Evolutionary conservation across 2,329 filamentous ascomycete species (phyloP), one percentile per base, ranked within the genome.

Genomic region (Chalara sp.): DNA sequence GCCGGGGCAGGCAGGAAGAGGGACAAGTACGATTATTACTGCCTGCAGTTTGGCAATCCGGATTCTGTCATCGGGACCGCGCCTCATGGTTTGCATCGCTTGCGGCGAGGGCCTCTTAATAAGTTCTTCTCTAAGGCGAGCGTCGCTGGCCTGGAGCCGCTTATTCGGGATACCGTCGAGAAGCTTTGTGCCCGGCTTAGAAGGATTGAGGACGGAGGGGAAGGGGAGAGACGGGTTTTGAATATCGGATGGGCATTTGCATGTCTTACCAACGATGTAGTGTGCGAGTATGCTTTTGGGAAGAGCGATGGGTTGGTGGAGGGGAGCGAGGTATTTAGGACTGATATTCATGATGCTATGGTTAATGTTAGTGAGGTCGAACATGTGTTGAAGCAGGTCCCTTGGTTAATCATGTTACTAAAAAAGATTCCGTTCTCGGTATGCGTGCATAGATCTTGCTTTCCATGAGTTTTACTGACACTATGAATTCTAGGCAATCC

Each of bases 241-340:
- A 46, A 33, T 28, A 50, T 51, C 6, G 51, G 44, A 47, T 47
- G 32, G 21, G 56, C 50, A 10, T 54, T 49, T 47, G 47, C 55
- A 29, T 48, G 51, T 43, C 33, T 48, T 48, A 41, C 47, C 6
- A 48, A 48, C 49, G 63, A 66, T 51, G 56, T 60, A 6, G 58
- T 65, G 21, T 60, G 54, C 29, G 49, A 61, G 45, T 65, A 65
- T 52, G 56, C 51, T 29, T 66, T 65, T 47, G 61, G 50, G 31
- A 48, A 44, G 40, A 49, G 48, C 29, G 35, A 54, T 29, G 42
- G 52, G 28, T 48, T 47, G 5, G 40, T 57, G 46, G 58, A 58
- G 46, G 47, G 48, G 1, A 29, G 46, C 30, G 57, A 61, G 21
- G 21, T 3, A 31, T 60, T 60, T 32, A 56, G 58, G 32, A 54